Evolutionary conservation across 768 basidiomycete genomes (phyloP).

Genomic region (Pisolithus microcarpus): DNA sequence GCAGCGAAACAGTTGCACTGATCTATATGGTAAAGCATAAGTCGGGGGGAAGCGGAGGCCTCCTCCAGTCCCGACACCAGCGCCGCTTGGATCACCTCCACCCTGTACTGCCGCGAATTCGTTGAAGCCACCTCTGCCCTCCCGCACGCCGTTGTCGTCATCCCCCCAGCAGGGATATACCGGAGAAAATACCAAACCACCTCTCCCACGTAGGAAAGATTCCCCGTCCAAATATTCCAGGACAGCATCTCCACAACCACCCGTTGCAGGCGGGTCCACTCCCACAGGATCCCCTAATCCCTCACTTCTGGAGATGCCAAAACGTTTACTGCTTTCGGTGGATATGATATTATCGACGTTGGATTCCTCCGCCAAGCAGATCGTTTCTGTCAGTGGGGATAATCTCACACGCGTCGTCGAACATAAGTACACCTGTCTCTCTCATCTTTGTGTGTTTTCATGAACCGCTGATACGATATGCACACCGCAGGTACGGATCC

Average conservation of each 20-base stretch:
- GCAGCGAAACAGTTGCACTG: slow-evolving; percentile 50
- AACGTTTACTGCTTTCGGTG: slow-evolving; percentile 46
- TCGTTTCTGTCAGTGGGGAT: slow-evolving; percentile 43
- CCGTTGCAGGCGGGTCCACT: not conserved
- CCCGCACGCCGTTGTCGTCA: not conserved
- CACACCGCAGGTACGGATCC: slow-evolving; percentile 44
- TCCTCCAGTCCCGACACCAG: no score
- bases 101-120: not conserved
- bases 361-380: slow-evolving; percentile 47
- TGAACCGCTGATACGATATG: no score
- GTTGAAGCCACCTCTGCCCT: not conserved
- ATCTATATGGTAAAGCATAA: slow-evolving; percentile 57
- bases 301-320: slow-evolving; percentile 31
- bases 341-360: slow-evolving; percentile 61
- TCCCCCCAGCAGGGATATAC: not conserved
- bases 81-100: not conserved
- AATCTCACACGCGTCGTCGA: slow-evolving; percentile 44
- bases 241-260: not conserved
- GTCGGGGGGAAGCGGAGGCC: slow-evolving; percentile 38
- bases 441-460: no score
- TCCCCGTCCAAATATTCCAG: not conserved
- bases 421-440: slow-evolving; percentile 41
- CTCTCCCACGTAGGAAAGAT: not conserved
- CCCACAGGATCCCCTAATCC: no score
- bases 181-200: not conserved